phyloP scores from a whole-genome alignment of 192 early-diverging fungal species.

The Chytriomyces sp. region DNA sequence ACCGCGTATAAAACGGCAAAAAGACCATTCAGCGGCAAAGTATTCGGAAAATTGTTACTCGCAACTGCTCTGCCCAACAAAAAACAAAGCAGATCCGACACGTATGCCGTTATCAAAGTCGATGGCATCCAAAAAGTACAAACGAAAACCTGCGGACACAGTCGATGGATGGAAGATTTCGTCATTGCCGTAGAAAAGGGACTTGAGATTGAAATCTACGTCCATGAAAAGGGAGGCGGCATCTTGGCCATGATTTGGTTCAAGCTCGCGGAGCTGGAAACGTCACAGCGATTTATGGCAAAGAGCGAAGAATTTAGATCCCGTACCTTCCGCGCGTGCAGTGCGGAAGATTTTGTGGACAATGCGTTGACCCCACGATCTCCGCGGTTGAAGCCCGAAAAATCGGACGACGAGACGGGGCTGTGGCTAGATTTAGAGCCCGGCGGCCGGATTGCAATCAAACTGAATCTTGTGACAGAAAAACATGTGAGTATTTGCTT shows the following conservation, averaged over 20 bases:
- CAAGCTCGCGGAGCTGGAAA: not conserved
- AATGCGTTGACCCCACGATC: not conserved
- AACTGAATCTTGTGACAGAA: slow-evolving; percentile 71
- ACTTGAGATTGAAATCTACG: slow-evolving; percentile 86
- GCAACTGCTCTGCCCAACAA: not conserved
- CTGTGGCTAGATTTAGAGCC: slow-evolving; percentile 92
- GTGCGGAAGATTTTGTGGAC: not conserved
- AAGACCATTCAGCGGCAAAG: slow-evolving; percentile 47
- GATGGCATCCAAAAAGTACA: slow-evolving; percentile 77
- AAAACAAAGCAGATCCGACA: slow-evolving; percentile 55
- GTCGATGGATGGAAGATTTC: slow-evolving; percentile 85
- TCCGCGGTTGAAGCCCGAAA: too few relatives aligned
- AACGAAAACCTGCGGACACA: slow-evolving; percentile 63
- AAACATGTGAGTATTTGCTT: too few relatives aligned
- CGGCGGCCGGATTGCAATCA: slow-evolving; percentile 82
- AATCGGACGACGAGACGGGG: slow-evolving; percentile 66
- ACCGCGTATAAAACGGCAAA: not conserved
- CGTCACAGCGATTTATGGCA: not conserved
- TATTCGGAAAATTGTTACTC: slow-evolving; percentile 24
- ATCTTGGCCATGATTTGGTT: too few relatives aligned
- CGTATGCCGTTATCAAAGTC: slow-evolving; percentile 77
- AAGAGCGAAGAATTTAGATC: not conserved
- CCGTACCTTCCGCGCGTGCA: not conserved
- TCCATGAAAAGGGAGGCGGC: slow-evolving; percentile 76
- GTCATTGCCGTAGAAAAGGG: slow-evolving; percentile 87